phyloP scores from a whole-genome alignment of 768 basidiomycete species.

The Mycena haematopus region DNA sequence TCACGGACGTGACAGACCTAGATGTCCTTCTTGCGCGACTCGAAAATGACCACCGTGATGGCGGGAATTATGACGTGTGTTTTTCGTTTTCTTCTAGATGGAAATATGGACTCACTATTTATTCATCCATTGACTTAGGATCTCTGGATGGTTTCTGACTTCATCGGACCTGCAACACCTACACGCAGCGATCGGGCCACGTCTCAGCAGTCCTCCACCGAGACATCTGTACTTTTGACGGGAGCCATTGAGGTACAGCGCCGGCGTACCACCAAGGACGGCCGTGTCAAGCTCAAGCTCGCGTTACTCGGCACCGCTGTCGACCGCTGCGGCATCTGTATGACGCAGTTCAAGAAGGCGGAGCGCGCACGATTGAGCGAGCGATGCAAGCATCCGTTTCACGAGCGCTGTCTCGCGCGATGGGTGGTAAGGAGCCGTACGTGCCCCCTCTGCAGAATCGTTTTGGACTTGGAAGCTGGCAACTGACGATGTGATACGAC shows the following conservation, averaged over 20 bases:
- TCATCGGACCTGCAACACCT: constrained; percentile 61
- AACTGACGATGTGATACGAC: background rate
- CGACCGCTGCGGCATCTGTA: constrained; percentile 76
- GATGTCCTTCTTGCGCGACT: constrained; percentile 65
- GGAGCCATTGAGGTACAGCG: constrained; percentile 63
- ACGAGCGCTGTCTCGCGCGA: constrained; percentile 27
- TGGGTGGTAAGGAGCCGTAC: constrained; percentile 31
- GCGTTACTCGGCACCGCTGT: constrained; percentile 66
- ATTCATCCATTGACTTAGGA: constrained; percentile 39
- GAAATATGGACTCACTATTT: no score
- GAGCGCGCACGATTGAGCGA: constrained; percentile 64
- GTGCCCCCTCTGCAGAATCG: constrained; percentile 32
- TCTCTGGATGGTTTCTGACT: constrained; percentile 62
- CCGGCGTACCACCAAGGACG: constrained; percentile 63
- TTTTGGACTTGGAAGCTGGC: constrained; percentile 10
- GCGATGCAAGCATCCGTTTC: constrained; percentile 63
- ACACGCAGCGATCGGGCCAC: constrained; percentile 12
- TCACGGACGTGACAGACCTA: constrained; percentile 62
- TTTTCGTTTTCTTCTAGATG: constrained; percentile 1
- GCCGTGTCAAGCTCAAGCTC: constrained; percentile 75
- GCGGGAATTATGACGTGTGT: constrained; percentile 68
- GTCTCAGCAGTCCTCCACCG: constrained; percentile 9
- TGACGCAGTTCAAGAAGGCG: constrained; percentile 68
- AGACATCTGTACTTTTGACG: constrained; percentile 23
- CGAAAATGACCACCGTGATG: constrained; percentile 52